Conservation (phyloP, 2,329 filamentous ascomycete species). For the Diaporthe sp. region DNA sequence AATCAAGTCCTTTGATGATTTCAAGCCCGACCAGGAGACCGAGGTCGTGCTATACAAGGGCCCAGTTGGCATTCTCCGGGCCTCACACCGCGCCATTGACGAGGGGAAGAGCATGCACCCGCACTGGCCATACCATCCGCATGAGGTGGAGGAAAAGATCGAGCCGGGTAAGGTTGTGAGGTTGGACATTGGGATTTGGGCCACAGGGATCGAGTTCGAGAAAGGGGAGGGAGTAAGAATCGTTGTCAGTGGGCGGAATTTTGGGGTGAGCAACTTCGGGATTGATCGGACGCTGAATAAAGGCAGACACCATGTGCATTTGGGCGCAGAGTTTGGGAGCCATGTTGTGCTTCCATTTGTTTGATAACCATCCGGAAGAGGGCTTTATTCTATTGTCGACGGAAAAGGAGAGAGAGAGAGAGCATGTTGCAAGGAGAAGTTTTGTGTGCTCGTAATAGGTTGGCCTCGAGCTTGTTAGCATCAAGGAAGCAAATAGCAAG, state of each 20-base stretch:
- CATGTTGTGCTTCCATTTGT: background rate
- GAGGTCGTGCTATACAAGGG: slow-evolving; percentile 42
- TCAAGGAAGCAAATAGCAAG: slow-evolving; percentile 9
- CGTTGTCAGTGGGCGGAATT: background rate
- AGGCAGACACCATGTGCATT: background rate
- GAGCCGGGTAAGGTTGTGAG: background rate
- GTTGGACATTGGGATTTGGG: background rate
- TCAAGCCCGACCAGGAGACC: slow-evolving; percentile 37
- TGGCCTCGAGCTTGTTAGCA: slow-evolving; percentile 2
- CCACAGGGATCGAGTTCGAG: slow-evolving; percentile 1
- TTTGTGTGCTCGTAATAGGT: background rate
- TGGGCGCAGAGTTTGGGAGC: background rate
- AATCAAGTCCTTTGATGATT: slow-evolving; percentile 38
- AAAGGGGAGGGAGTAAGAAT: background rate
- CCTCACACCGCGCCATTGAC: slow-evolving; percentile 41
- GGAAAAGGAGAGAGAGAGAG: background rate
- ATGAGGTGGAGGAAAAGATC: background rate
- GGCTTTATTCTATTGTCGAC: no score
- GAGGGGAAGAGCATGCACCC: slow-evolving; percentile 41
- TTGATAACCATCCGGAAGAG: background rate
- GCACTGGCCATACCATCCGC: slow-evolving; percentile 38
- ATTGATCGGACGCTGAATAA: background rate
- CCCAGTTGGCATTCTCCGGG: slow-evolving; percentile 40
- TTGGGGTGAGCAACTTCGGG: background rate
- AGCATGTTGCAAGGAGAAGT: background rate